phyloP scores from a whole-genome alignment of 2,329 filamentous ascomycete genomes.

The Herpomyces periplanetae region DNA sequence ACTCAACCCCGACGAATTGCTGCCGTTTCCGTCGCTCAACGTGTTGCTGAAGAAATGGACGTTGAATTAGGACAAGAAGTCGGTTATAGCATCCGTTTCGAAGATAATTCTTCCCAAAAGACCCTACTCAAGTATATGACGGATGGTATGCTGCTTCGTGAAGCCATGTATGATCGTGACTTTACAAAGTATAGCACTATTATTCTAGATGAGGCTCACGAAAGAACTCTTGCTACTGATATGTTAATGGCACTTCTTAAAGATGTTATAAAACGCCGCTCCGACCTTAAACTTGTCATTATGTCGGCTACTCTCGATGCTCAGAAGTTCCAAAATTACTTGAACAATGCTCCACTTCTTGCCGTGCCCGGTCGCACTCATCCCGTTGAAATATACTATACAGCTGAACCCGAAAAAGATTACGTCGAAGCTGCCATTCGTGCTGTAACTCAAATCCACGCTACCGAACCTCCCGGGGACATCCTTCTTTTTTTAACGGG shows the following conservation, averaged over 20 bases:
- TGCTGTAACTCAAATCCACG: conserved; percentile 85
- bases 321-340: conserved; percentile 90
- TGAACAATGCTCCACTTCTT: conserved; percentile 64
- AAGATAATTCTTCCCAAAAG: conserved; percentile 56
- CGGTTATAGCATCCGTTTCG: conserved; percentile 94
- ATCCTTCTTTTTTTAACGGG: conserved; percentile 79
- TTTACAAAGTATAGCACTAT: conserved; percentile 81
- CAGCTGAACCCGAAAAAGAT: conserved; percentile 69
- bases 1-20: conserved; percentile 91
- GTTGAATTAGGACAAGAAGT: conserved; percentile 72
- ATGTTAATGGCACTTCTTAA: conserved; percentile 89
- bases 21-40: conserved; percentile 90
- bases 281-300: conserved; percentile 89
- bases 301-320: conserved; percentile 95
- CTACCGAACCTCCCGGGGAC: conserved; percentile 61
- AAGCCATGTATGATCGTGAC: conserved; percentile 81
- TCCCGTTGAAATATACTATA: conserved; percentile 95
- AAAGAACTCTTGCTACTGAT: conserved; percentile 81
- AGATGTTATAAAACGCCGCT: conserved; percentile 37
- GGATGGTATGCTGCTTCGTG: conserved; percentile 82
- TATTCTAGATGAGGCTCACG: conserved; percentile 92
- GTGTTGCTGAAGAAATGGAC: conserved; percentile 88
- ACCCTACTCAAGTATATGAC: conserved; percentile 99
- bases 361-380: conserved; percentile 80
- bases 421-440: conserved; percentile 83